Evolutionary conservation across 1,139 yeast species (phyloP).

Genomic region (Yamadazyma conglobata): DNA sequence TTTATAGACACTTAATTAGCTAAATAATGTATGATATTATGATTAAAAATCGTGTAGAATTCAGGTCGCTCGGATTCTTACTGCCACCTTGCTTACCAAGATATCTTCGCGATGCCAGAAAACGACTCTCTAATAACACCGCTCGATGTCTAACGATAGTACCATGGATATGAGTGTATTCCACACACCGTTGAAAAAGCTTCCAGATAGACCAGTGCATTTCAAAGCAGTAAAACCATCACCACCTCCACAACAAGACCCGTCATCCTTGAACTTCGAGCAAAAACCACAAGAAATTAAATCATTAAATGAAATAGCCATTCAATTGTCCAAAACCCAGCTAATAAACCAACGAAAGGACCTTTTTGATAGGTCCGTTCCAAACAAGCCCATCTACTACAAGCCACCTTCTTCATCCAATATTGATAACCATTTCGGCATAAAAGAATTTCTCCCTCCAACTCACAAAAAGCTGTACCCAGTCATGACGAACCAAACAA

Average conservation of each 20-base stretch:
- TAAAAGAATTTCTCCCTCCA: slow-evolving; percentile 32
- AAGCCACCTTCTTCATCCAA: slow-evolving; percentile 32
- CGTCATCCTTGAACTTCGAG: too few relatives aligned
- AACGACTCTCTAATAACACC: too few relatives aligned
- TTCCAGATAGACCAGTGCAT: slow-evolving; percentile 12
- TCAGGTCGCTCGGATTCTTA: too few relatives aligned
- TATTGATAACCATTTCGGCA: slow-evolving; percentile 27
- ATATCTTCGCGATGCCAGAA: too few relatives aligned
- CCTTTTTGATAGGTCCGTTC: slow-evolving; percentile 10
- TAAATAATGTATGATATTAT: too few relatives aligned
- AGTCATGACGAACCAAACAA: slow-evolving; percentile 9
- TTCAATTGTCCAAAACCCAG: slow-evolving; percentile 19
- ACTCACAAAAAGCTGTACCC: slow-evolving; percentile 14
- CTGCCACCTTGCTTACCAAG: too few relatives aligned
- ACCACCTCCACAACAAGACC: slow-evolving; percentile 3
- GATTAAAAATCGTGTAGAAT: too few relatives aligned
- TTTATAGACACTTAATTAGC: too few relatives aligned
- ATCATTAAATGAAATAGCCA: slow-evolving; percentile 19
- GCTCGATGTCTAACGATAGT: too few relatives aligned
- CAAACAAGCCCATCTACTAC: slow-evolving; percentile 30
- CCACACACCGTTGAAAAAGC: slow-evolving; percentile 15
- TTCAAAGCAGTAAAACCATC: slow-evolving; percentile 2
- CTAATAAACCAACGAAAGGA: slow-evolving; percentile 13
- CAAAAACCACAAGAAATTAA: slow-evolving; percentile 13
- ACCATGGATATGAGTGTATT: slow-evolving; percentile 9